Conservation (phyloP, 2,329 filamentous ascomycete species). For the Penicillium sclerotiorum region DNA sequence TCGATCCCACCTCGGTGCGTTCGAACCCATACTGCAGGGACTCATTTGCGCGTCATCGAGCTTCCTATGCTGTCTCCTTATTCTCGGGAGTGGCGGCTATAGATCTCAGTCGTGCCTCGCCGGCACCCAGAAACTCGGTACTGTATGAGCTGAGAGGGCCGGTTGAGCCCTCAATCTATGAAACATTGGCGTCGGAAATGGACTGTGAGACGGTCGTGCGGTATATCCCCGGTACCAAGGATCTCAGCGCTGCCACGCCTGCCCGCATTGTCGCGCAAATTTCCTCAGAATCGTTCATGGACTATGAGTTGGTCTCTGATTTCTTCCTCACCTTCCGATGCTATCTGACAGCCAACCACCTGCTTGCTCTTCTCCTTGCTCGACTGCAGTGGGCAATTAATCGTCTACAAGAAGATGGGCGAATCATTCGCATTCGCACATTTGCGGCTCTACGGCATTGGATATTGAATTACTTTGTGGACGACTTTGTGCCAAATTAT, state of each 20-base stretch:
- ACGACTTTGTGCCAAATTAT: conserved; percentile 84
- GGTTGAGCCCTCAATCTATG: conserved; percentile 68
- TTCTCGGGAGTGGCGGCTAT: conserved; percentile 39
- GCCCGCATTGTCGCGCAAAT: conserved; percentile 93
- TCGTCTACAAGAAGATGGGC: conserved; percentile 78
- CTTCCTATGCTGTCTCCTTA: conserved; percentile 41
- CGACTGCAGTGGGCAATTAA: conserved; percentile 84
- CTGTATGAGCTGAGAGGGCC: conserved; percentile 63
- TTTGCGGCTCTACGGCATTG: conserved; percentile 96
- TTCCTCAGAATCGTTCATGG: conserved; percentile 90
- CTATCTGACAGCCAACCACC: conserved; percentile 75
- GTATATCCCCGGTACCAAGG: conserved; percentile 69
- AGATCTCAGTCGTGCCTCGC: conserved; percentile 34
- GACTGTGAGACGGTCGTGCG: conserved; percentile 82
- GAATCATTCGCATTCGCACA: conserved; percentile 91
- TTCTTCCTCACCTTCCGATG: conserved; percentile 95
- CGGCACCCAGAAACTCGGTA: conserved; percentile 42
- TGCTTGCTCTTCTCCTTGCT: conserved; percentile 82
- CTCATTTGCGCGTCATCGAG: conserved; percentile 26
- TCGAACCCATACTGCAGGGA: conserved; percentile 30
- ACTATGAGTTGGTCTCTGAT: conserved; percentile 95
- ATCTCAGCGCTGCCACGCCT: conserved; percentile 87
- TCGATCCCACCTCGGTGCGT: conserved; percentile 24
- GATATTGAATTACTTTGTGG: conserved; percentile 96
- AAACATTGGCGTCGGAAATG: conserved; percentile 76